A percentile compares a stretch with the other conserved stretches of the same genome.
Conservation (phyloP, 352 stramenopile genomes). For the Hyaloperonospora arabidopsidis region DNA sequence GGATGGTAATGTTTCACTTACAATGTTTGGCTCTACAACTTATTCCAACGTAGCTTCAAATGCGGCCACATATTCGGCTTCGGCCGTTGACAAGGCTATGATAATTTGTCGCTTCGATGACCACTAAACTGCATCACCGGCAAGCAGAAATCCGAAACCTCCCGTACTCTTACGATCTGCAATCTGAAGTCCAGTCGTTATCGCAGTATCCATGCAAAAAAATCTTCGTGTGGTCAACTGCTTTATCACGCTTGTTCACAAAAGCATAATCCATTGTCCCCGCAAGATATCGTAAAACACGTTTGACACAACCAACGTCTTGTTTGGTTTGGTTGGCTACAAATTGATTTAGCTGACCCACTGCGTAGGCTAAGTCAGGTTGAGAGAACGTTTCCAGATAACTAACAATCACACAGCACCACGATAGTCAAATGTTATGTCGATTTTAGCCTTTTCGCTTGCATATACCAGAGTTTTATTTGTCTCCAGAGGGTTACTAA, state of each 20-base stretch:
- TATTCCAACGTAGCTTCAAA: background rate
- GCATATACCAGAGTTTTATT: background rate
- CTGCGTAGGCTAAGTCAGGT: background rate
- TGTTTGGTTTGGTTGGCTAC: background rate
- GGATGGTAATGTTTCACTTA: too few relatives aligned
- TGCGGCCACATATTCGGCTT: background rate
- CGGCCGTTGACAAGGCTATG: background rate
- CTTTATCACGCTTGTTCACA: background rate
- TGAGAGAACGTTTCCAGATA: background rate
- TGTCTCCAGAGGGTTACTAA: background rate
- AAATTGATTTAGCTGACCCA: background rate
- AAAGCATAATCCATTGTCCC: background rate
- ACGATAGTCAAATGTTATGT: conserved; percentile 1
- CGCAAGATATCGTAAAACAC: background rate
- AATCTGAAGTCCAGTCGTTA: background rate
- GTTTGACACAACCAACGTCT: background rate
- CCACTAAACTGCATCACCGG: background rate
- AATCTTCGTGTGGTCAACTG: background rate
- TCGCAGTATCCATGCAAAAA: background rate
- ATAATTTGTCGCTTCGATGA: background rate
- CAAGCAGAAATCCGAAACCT: background rate
- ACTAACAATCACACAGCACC: background rate
- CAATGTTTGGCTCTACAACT: too few relatives aligned
- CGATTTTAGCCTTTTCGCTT: background rate
- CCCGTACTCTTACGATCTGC: background rate